Evolutionary conservation across 139 green algal species (phyloP), one percentile per base, ranked within the genome.

Genomic region (Haematococcus lacustris): DNA sequence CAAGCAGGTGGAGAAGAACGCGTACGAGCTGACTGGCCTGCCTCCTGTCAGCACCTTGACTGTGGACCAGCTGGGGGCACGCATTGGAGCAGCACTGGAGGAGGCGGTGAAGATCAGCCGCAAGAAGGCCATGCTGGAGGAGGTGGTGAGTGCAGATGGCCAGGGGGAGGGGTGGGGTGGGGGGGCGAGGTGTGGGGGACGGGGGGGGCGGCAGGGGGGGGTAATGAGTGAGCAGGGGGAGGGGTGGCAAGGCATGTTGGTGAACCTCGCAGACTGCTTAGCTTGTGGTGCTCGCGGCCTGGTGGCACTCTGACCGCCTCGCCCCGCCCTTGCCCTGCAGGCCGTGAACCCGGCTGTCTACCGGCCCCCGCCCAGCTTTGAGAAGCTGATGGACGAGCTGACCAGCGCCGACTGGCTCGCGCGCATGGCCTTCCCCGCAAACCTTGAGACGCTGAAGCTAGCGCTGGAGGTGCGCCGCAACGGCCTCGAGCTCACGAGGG

Each of bases 111-210:
- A 38, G 25, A 71, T 71, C 66, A 71, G 40, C 38, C 66, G 66
- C 66, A 71, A 71, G 41, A 71, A 71, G 66, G 39, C 66, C 3
- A 26, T 43, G 66, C 40, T 71, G 39, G 66, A 71, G 40, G 66
- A 60, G 26, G 41, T n/a, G 39, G 28, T 71, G 39, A 57, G 47
- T 13, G 47, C 47, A 57, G 13, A n/a, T 57, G 13, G 13, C 21
- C 21, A n/a, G 13, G 47, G 13, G 47, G 47, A 57, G 21, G 47
- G 47, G 21, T 21, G 13, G 47, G n/a, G n/a, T n/a, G n/a, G n/a
- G n/a, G n/a, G n/a, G n/a, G n/a, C n/a, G n/a, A n/a, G n/a, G n/a
- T n/a, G n/a, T n/a, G n/a, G n/a, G n/a, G n/a, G n/a, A n/a, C n/a
- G n/a, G n/a, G n/a, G n/a, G n/a, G n/a, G n/a, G n/a, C n/a, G n/a